Evolutionary conservation across 441 rosid genomes (phyloP), one percentile per base, ranked within the genome.

Genomic region (Euphorbia celastroides): DNA sequence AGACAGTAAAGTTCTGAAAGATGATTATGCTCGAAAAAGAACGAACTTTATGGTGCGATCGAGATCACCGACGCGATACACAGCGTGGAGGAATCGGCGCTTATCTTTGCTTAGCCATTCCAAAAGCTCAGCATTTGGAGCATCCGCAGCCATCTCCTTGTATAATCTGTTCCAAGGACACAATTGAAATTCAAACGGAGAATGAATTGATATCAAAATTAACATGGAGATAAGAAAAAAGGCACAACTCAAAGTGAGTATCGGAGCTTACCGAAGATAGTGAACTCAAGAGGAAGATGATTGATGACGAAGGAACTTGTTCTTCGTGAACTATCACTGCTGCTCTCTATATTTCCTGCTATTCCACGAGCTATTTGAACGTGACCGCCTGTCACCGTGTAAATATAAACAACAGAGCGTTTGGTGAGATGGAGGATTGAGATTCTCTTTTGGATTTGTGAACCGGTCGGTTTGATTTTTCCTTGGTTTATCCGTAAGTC

Each of bases 51-150:
- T 91, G 17, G 99, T 88, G 61, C 97, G 95, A 44, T 91, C 95
- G 51, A 91, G 95, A 65, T 94, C 92, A 28, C 97, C 97, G 50
- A 91, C 96, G 16, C 96, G 97, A 71, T 91, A 94, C 51, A 94
- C 99, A 23, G 74, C 97, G 66, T 94, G 97, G 70, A 94, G 94
- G 1, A 91, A 9, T 3, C 99, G 86, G 41, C 96, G 97, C 57
- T 78, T 88, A 70, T 91, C 97, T 67, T 88, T 91, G 88, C 80
- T 94, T 16, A 97, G 88, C 93, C 96, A 91, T 62, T 91, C 96
- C 80, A 82, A 52, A 69, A 91, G 68, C 70, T 86, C 97, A 30
- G 84, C 74, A 65, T 78, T 81, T 19, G 84, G 69, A 76, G 75
- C 71, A 61, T 72, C 67, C 34, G 78, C 79, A 66, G 74, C 62